These are phyloP conservation scores for Grammothele lineata DNA, from an alignment of 768 basidiomycete species.

Conservation along the genomic window DNA sequence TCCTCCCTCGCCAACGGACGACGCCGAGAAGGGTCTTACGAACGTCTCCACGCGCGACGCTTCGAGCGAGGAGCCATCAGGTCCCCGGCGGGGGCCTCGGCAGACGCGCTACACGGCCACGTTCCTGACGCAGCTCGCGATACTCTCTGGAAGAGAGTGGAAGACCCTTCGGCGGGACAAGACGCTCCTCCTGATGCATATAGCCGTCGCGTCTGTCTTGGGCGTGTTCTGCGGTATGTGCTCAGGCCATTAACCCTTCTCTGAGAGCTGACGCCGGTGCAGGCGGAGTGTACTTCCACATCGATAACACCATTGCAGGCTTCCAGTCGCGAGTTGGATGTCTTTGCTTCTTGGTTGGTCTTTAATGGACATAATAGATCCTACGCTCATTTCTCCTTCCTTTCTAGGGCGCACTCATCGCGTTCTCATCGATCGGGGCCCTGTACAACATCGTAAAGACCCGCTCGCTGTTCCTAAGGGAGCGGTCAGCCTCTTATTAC, in stretches of 20 bases:
- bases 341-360: slow-evolving; percentile 80
- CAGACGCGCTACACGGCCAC: slow-evolving; percentile 57
- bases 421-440: slow-evolving; percentile 88
- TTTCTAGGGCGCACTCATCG: slow-evolving; percentile 81
- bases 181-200: slow-evolving; percentile 77
- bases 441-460: slow-evolving; percentile 84
- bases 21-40: slow-evolving; percentile 5
- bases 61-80: too few relatives aligned
- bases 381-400: not conserved
- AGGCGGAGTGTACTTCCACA: slow-evolving; percentile 89
- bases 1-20: too few relatives aligned
- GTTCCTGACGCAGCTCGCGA: slow-evolving; percentile 88
- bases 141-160: slow-evolving; percentile 81
- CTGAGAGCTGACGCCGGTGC: not conserved
- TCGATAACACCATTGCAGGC: slow-evolving; percentile 77
- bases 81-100: slow-evolving; percentile 7
- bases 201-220: slow-evolving; percentile 61
- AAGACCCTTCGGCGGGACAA: slow-evolving; percentile 80
- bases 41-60: too few relatives aligned
- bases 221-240: slow-evolving; percentile 81
- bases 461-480: slow-evolving; percentile 84
- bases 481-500: slow-evolving; percentile 82
- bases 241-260: not conserved
- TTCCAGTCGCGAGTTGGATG: slow-evolving; percentile 94
- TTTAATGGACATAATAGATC: not conserved